Base-by-base conservation (phyloP, 176 grass and related monocot genomes). In the Musa acuminata region DNA sequence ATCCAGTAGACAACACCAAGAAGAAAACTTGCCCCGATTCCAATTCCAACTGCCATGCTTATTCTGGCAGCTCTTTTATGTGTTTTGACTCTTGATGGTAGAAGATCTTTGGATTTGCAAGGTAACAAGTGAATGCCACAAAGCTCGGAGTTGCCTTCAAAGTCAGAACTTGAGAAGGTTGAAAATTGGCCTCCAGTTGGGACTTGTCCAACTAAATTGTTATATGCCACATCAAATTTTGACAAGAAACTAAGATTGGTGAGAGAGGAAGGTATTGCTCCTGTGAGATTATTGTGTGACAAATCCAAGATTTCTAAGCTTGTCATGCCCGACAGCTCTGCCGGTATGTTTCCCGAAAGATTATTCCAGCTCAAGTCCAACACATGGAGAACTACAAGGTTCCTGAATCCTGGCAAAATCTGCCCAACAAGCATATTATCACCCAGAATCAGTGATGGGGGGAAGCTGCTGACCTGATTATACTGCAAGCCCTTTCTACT, bases 11-110 rank as follows among this genome's bases (percentile, higher is more conserved):
- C 58, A 71, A 80, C 48, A 24, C 69, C 62, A 12, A 98, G 54
- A 62, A 98, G 52, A 54, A 70, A 76, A 63, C 78, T 49, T 63
- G 79, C 27, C 35, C 90, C 94, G 3, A 81, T 80, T 54, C 79
- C 83, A 60, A 78, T 84, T 80, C 90, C 94, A 74, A 91, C 64
- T 76, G 85, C 87, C 35, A 86, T 49, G 14, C 76, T 81, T 0
- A 81, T 68, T 72, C 83, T 75, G 24, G 74, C 69, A 25, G 66
- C 85, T 73, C 73, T 96, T 64, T 87, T 88, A 19, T 20, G 55
- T 16, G 65, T 27, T 57, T 5, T 52, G 74, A 27, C 19, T 79
- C 49, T 12, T 43, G 67, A 20, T 70, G 63, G 63, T 65, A 13
- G 20, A 22, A 65, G 12, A 26, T 65, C 63, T 65, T 25, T 13